Evolutionary conservation across 306 rosid species (phyloP), one percentile per base, ranked within the genome.

Genomic region (Inga leiocalycina): DNA sequence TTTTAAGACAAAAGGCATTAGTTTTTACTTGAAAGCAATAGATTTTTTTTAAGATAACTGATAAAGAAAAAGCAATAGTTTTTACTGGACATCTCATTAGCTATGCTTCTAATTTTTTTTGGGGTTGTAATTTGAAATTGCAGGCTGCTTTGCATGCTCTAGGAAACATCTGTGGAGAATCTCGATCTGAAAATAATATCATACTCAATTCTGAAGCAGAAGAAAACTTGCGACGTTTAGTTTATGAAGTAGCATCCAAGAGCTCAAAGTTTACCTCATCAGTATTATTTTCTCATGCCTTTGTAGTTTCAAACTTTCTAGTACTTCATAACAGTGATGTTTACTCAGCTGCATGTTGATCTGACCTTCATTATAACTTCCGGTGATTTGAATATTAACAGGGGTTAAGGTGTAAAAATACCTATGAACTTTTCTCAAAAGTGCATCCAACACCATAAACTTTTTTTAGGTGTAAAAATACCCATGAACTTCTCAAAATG

Each of bases 141-240:
- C 82, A 94, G 99, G 96, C 98, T 78, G 98, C 98, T 83, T 39
- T 92, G 89, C 98, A 96, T 87, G 93, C 97, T 77, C 93, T 96
- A 61, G 97, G 89, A 64, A 93, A 92, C 82, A 93, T 96, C 66
- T 84, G 88, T 0, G 99, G 99, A 65, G 98, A 93, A 89, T 74
- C 89, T 74, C 90, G 97, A 61, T 64, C 92, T 11, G 93, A 86
- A 82, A 87, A 87, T 86, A 83, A 70, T 72, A 65, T 87, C 76
- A 32, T 91, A 77, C 91, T 91, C 61, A 83, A 83, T 81, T 88
- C 88, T 76, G 90, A 87, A 82, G 94, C 93, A 14, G 99, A 96
- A 86, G 94, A 90, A 86, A 92, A 83, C 81, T 84, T 96, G 81
- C 88, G 87, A 44, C 84, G 86, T 52, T 72, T 93, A 71, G 84